Evolutionary conservation across 2,329 filamentous ascomycete genomes (phyloP).

Genomic region (Penicillium hesseltinei): DNA sequence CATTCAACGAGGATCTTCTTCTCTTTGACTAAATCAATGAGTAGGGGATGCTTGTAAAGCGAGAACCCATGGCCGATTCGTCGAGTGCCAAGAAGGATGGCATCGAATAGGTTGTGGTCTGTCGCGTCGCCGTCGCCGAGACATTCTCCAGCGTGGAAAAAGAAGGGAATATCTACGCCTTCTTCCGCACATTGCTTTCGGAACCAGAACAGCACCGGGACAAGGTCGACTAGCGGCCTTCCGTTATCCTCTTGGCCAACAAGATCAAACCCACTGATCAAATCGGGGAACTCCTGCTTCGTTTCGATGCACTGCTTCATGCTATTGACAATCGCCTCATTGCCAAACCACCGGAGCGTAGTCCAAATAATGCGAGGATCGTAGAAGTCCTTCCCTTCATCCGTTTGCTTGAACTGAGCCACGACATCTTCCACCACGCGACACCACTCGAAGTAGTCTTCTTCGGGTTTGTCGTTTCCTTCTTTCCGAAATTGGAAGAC

Average conservation of each 20-base stretch:
- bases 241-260: constrained; percentile 85
- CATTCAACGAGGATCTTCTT: constrained; percentile 84
- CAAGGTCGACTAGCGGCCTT: constrained; percentile 69
- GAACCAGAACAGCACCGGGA: constrained; percentile 92
- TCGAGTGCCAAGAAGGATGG: constrained; percentile 78
- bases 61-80: constrained; percentile 88
- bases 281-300: constrained; percentile 73
- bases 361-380: constrained; percentile 85
- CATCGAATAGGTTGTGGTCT: constrained; percentile 86
- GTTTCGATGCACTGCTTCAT: constrained; percentile 87
- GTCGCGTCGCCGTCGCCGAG: constrained; percentile 73
- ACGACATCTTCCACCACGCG: constrained; percentile 74
- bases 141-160: constrained; percentile 91
- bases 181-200: constrained; percentile 76
- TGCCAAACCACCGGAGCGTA: constrained; percentile 62
- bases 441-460: constrained; percentile 68
- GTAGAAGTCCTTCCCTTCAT: constrained; percentile 75
- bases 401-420: constrained; percentile 67
- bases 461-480: constrained; percentile 63
- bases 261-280: constrained; percentile 84
- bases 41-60: constrained; percentile 84
- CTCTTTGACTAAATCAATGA: constrained; percentile 85
- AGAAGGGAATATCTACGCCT: constrained; percentile 82
- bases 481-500: constrained; percentile 66
- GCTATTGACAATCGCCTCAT: constrained; percentile 66